Evolutionary conservation across 495 filamentous ascomycete genomes (phyloP), one percentile per base, ranked within the genome.

Genomic region (Penicillium silybi): DNA sequence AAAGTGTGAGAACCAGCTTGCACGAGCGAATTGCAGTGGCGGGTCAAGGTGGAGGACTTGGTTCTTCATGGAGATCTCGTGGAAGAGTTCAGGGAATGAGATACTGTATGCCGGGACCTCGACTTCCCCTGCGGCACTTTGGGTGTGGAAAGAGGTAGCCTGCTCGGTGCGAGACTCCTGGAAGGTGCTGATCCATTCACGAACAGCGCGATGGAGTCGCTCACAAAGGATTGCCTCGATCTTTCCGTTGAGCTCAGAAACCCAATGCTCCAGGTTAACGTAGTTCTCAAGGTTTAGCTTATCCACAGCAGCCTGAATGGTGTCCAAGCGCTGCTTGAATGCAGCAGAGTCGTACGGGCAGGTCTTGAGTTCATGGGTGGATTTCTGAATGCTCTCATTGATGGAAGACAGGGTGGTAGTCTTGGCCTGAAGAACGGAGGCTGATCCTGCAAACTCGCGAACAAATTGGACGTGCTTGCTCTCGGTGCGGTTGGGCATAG

Each of bases 401-500:
- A 96, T 92, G 6, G 80, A 80, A 37, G 83, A 75, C 41, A 99
- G 73, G 0, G 85, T 86, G 1, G 80, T 75, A 0, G 90, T 90
- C 69, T 99, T 99, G 5, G 71, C 78, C 63, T 97, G 95, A 6
- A 99, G 80, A 26, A 90, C 72, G 1, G 90, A 90, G 20, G 95
- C 89, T 1, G 89, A 83, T 1, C 79, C 76, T 34, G 89, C 90
- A 62, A 99, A 97, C 57, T 97, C 90, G 23, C 90, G 85, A 37
- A 97, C 89, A 67, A 96, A 97, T 63, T 96, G 86, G 44, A 96
- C 89, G 69, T 98, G 93, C 66, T 89, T 90, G 70, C 89, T 96
- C 65, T 96, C 90, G 29, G 81, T 80, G 42, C 83, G 72, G 51
- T 81, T 77, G 53, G 72, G 61, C 56, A 79, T 66, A 1, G 78